Evolutionary conservation across 2,329 filamentous ascomycete species (phyloP).

Genomic region (Neopestalotiopsis sp.): DNA sequence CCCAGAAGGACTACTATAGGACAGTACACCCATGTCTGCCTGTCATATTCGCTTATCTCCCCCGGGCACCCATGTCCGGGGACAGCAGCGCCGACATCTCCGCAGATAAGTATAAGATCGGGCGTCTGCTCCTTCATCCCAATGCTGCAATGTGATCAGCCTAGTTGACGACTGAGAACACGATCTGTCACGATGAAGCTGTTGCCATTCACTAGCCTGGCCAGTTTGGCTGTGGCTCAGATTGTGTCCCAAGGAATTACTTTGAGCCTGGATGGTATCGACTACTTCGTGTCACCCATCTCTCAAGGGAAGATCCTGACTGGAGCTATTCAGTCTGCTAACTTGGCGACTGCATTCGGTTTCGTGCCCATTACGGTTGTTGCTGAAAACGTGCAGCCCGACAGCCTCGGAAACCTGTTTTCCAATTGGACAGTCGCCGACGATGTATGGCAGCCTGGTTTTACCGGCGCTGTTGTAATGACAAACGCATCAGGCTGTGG

Average conservation of each 20-base stretch:
- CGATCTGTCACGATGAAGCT: neutral
- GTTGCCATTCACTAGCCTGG: neutral
- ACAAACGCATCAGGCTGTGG: neutral
- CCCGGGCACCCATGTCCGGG: too few relatives aligned
- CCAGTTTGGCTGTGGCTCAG: neutral
- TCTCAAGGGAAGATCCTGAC: neutral
- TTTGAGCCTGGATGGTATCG: neutral
- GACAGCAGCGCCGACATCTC: too few relatives aligned
- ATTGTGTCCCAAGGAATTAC: neutral
- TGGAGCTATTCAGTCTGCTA: neutral
- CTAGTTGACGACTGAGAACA: too few relatives aligned
- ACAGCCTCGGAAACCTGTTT: neutral
- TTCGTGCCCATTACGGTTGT: neutral
- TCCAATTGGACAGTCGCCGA: neutral
- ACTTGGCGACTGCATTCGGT: neutral
- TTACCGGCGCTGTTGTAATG: neutral
- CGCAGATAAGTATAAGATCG: too few relatives aligned
- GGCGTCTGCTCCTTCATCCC: too few relatives aligned
- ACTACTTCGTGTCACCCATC: neutral
- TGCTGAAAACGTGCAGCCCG: neutral
- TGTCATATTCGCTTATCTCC: too few relatives aligned
- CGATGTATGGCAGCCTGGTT: slow-evolving; percentile 8
- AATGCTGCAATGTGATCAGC: too few relatives aligned
- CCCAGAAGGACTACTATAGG: too few relatives aligned
- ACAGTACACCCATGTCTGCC: too few relatives aligned